A percentile compares a stretch with the other conserved stretches of the same genome.
Conservation (phyloP, 2,329 filamentous ascomycete species). For the Acephala macrosclerotiorum region DNA sequence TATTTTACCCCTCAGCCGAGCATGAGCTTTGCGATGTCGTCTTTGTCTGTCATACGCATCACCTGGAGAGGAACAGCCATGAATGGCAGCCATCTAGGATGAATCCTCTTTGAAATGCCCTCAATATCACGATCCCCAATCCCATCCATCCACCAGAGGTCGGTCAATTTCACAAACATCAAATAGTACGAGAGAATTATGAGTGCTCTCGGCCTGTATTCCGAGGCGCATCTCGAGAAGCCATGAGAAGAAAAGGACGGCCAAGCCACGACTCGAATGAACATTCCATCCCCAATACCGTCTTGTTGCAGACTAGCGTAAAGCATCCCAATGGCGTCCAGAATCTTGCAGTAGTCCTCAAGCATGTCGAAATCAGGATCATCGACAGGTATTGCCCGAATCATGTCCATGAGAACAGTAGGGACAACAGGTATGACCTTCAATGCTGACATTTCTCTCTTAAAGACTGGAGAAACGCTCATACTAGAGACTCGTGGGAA, state of each 20-base stretch:
- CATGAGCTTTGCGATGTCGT: conserved; percentile 28
- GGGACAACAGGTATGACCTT: conserved; percentile 35
- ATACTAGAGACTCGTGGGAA: conserved; percentile 12
- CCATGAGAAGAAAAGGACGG: conserved; percentile 31
- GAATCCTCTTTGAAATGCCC: conserved; percentile 21
- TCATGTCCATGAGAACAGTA: conserved; percentile 34
- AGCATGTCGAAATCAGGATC: conserved; percentile 39
- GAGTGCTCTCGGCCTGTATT: conserved; percentile 29
- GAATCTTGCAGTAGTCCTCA: conserved; percentile 34
- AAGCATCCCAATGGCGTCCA: conserved; percentile 38
- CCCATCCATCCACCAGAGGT: conserved; percentile 34
- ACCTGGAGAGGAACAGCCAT: conserved; percentile 28
- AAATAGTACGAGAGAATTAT: conserved; percentile 34
- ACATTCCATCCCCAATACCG: conserved; percentile 32
- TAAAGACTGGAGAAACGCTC: conserved; percentile 36
- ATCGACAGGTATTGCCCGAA: conserved; percentile 31
- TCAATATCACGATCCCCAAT: conserved; percentile 31
- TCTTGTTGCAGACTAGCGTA: conserved; percentile 40
- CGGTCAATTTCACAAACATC: conserved; percentile 30
- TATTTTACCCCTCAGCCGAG: conserved; percentile 12
- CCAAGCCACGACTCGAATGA: conserved; percentile 38
- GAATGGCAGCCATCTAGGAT: conserved; percentile 24
- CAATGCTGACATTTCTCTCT: conserved; percentile 32
- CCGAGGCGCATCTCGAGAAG: conserved; percentile 26
- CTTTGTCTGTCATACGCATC: conserved; percentile 14